Evolutionary conservation across 768 basidiomycete species (phyloP).

Genomic region (Inosperma sp.): DNA sequence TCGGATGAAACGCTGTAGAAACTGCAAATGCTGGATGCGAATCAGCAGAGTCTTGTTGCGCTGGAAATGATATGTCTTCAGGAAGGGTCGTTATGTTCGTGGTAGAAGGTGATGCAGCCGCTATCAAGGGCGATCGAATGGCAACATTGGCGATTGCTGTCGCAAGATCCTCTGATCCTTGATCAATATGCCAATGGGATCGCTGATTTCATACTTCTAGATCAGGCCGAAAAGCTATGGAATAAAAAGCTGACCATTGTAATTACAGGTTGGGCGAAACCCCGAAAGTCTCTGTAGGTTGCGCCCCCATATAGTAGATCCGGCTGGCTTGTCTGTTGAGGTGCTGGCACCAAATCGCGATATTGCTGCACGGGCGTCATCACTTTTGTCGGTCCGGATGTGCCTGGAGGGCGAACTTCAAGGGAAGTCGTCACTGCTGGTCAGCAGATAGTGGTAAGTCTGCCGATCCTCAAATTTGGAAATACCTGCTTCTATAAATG

Average conservation of each 20-base stretch:
- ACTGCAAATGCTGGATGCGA: slow-evolving; percentile 15
- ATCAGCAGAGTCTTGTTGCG: background rate
- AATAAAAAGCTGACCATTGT: background rate
- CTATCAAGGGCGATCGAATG: background rate
- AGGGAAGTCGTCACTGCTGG: background rate
- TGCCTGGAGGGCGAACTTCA: background rate
- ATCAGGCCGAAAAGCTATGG: background rate
- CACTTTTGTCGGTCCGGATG: background rate
- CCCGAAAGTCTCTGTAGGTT: no score
- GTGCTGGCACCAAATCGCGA: no score
- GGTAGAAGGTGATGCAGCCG: background rate
- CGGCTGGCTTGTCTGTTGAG: no score
- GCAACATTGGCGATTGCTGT: background rate
- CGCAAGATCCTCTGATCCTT: background rate
- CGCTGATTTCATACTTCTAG: background rate
- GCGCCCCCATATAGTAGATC: no score
- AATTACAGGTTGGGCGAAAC: no score
- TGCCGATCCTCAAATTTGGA: no score
- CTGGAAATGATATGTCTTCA: background rate
- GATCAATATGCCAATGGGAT: background rate
- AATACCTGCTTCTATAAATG: no score
- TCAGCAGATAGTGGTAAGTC: no score
- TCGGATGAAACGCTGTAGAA: slow-evolving; percentile 29
- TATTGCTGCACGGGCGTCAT: background rate
- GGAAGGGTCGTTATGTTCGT: background rate